Evolutionary conservation across 2,329 filamentous ascomycete genomes (phyloP).

Genomic region (Elsinoe fawcettii): DNA sequence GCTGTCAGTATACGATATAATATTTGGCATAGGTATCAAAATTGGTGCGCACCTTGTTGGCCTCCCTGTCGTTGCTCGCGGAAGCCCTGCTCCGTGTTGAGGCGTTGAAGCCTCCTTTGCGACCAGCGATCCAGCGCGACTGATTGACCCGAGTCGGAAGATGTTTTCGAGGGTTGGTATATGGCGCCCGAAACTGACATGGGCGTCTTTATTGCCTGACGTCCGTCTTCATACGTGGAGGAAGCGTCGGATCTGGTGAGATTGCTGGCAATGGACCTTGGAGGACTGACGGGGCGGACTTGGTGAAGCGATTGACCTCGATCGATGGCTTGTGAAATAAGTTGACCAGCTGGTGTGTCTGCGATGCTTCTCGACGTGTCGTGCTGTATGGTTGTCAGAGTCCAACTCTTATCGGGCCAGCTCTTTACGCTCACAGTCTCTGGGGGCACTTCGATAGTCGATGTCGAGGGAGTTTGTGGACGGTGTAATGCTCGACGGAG

Average conservation of each 20-base stretch:
- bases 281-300: constrained; percentile 4
- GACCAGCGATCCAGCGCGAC: constrained; percentile 30
- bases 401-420: background rate
- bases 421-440: background rate
- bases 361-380: background rate
- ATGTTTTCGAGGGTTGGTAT: constrained; percentile 23
- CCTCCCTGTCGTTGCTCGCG: constrained; percentile 31
- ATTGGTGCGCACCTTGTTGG: constrained; percentile 14
- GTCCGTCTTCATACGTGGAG: constrained; percentile 13
- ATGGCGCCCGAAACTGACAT: constrained; percentile 9
- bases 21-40: background rate
- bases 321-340: constrained; percentile 9
- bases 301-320: constrained; percentile 7
- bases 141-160: constrained; percentile 28
- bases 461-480: background rate
- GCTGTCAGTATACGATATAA: background rate
- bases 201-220: constrained; percentile 6
- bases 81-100: constrained; percentile 34
- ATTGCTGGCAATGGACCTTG: background rate
- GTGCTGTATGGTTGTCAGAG: background rate
- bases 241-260: constrained; percentile 8
- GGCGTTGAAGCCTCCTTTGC: constrained; percentile 31
- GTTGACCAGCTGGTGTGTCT: constrained; percentile 9
- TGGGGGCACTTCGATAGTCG: background rate
- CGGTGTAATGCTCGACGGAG: constrained; percentile 9